Base-by-base conservation (phyloP, 2,329 filamentous ascomycete species). In the Xylaria multiplex region DNA sequence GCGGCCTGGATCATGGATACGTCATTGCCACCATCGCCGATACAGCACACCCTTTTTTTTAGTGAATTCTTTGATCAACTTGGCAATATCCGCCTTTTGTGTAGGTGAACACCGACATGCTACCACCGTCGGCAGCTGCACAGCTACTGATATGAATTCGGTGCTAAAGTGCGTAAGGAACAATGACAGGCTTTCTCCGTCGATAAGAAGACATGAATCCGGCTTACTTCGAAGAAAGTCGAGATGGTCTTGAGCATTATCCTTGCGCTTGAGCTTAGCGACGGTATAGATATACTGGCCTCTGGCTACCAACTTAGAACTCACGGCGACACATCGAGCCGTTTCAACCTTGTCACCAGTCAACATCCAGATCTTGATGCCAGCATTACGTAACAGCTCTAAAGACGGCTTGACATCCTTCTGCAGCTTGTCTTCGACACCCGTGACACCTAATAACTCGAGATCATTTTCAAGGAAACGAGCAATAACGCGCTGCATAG, bases 301-400 rank as follows among this genome's bases (percentile, higher is more conserved):
- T 68, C 96, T 86, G 3, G 93, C 91, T 14, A 99, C 96, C 6
- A 99, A 86, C 78, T 97, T 97, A 35, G 95, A 94, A 75, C 92
- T 96, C 49, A 99, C 91, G 1, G 96, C 96, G 13, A 99, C 95
- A 79, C 96, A 99, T 42, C 96, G 90, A 16, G 96, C 96, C 14
- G 96, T 99, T 80, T 99, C 96, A 2, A 99, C 93, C 80, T 99
- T 99, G 84, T 99, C 96, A 53, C 96, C 96, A 0, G 96, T 99
- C 77, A 99, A 84, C 96, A 99, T 99, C 96, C 96, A 99, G 57
- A 99, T 98, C 79, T 98, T 98, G 81, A 99, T 96, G 30, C 96
- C 96, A 0, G 96, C 96, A 74, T 99, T 99, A 71, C 96, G 92
- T 59, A 99, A 86, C 5, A 99, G 87, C 79, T 99, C 96, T 6